These are phyloP conservation scores for Carex myosuroides DNA, from an alignment of 176 grass and related monocot genomes.

Conservation along the genomic window DNA sequence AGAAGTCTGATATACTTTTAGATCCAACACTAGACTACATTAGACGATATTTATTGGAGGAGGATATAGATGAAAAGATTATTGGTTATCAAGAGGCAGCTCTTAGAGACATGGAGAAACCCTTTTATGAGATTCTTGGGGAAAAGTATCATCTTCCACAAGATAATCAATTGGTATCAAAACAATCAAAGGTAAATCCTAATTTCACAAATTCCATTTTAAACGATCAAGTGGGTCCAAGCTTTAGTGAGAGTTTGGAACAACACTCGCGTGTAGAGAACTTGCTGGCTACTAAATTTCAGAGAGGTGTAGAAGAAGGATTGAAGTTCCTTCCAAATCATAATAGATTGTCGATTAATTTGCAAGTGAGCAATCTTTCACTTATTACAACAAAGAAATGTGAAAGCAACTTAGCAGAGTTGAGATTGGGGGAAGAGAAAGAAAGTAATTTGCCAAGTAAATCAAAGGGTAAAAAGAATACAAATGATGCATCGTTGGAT, in stretches of 20 bases:
- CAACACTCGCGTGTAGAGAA: no score
- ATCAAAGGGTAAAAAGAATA: not conserved
- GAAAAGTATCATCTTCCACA: slow-evolving; percentile 15
- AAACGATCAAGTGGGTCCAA: not conserved
- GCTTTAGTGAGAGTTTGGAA: not conserved
- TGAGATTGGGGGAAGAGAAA: not conserved
- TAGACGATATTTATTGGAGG: slow-evolving; percentile 40
- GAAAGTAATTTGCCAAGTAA: not conserved
- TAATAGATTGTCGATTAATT: slow-evolving; percentile 19
- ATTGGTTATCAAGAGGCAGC: not conserved
- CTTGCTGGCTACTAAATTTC: not conserved
- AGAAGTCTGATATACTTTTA: not conserved
- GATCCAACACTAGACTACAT: slow-evolving; percentile 25
- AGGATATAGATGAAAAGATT: slow-evolving; percentile 36
- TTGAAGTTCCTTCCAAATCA: slow-evolving; percentile 34
- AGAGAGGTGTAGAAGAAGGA: slow-evolving; percentile 42
- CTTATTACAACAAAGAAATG: not conserved
- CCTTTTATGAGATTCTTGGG: slow-evolving; percentile 33
- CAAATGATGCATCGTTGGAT: slow-evolving; percentile 22
- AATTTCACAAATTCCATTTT: not conserved
- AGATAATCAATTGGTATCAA: not conserved
- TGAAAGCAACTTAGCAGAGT: not conserved
- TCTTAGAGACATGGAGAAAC: slow-evolving; percentile 29
- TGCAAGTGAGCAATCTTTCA: not conserved
- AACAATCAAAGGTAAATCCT: not conserved